Evolutionary conservation across 805 yeast genomes (phyloP).

Genomic region (Babjeviella inositovora): DNA sequence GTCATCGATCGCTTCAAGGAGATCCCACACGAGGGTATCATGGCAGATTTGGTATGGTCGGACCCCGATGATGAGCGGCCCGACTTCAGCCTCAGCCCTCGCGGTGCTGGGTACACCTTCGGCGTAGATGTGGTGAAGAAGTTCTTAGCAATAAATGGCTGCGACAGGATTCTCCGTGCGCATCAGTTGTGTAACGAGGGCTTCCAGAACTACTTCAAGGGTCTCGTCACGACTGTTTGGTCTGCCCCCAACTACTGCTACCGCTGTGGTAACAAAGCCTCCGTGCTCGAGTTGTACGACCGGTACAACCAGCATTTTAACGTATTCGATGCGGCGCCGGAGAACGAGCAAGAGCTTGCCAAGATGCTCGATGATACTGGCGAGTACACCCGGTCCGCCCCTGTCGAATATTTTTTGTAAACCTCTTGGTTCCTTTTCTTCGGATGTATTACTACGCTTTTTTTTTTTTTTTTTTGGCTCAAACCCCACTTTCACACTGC

Average conservation of each 20-base stretch:
- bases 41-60: slow-evolving; percentile 98
- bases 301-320: slow-evolving; percentile 60
- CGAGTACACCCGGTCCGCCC: too few species aligned
- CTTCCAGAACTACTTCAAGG: slow-evolving; percentile 80
- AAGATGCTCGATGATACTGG: slow-evolving; percentile 18
- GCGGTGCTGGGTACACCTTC: slow-evolving; percentile 98
- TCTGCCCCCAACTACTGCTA: slow-evolving; percentile 97
- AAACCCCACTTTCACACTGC: too few species aligned
- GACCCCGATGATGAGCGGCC: slow-evolving; percentile 79
- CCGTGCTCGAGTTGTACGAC: slow-evolving; percentile 72
- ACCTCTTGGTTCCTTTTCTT: too few species aligned
- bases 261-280: slow-evolving; percentile 92
- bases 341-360: slow-evolving; percentile 48
- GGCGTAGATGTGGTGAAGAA: slow-evolving; percentile 84
- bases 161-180: slow-evolving; percentile 78
- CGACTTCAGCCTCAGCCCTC: slow-evolving; percentile 78
- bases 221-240: slow-evolving; percentile 93
- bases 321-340: slow-evolving; percentile 96
- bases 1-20: slow-evolving; percentile 86
- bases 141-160: slow-evolving; percentile 61
- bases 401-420: too few species aligned
- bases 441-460: too few species aligned
- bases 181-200: slow-evolving; percentile 97
- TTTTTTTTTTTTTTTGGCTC: too few species aligned
- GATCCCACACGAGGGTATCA: slow-evolving; percentile 97